Conservation (phyloP, 495 filamentous ascomycete species). For the Hamigera avellanea region DNA sequence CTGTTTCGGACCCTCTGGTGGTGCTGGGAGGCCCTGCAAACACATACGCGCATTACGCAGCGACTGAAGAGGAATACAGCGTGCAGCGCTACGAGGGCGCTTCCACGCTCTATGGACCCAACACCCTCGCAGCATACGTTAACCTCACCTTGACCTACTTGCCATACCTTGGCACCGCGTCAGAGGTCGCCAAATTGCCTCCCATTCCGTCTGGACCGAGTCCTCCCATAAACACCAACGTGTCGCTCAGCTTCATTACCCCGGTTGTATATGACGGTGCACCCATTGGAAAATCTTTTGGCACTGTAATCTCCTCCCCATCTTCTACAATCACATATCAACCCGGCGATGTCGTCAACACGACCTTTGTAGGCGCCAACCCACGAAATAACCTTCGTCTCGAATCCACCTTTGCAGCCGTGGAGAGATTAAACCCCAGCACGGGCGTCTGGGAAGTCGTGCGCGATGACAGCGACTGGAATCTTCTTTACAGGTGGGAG, state of each 20-base stretch:
- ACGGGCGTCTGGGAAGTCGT: conserved; percentile 50
- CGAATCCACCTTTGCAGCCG: conserved; percentile 67
- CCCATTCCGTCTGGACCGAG: conserved; percentile 42
- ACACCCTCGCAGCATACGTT: conserved; percentile 83
- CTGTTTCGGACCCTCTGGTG: conserved; percentile 49
- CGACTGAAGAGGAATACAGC: conserved; percentile 82
- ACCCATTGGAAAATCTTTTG: conserved; percentile 61
- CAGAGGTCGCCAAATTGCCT: conserved; percentile 33
- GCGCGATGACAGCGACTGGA: conserved; percentile 69
- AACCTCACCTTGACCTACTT: conserved; percentile 67
- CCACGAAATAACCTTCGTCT: conserved; percentile 77
- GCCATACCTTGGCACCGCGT: conserved; percentile 45
- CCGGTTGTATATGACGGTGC: conserved; percentile 66
- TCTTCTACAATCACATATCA: conserved; percentile 33
- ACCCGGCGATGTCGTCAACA: conserved; percentile 46
- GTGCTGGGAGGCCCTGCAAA: conserved; percentile 93
- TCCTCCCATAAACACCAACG: conserved; percentile 76
- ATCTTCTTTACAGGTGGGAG: conserved; percentile 69
- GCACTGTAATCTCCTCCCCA: conserved; percentile 56
- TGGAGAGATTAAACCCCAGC: conserved; percentile 51
- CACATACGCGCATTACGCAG: conserved; percentile 91
- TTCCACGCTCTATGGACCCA: conserved; percentile 88
- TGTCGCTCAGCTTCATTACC: conserved; percentile 69
- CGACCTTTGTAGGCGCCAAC: conserved; percentile 76
- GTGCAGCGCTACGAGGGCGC: conserved; percentile 94